These are phyloP conservation scores for Parathielavia appendiculata DNA, from an alignment of 495 filamentous ascomycete genomes.

Conservation along the genomic window DNA sequence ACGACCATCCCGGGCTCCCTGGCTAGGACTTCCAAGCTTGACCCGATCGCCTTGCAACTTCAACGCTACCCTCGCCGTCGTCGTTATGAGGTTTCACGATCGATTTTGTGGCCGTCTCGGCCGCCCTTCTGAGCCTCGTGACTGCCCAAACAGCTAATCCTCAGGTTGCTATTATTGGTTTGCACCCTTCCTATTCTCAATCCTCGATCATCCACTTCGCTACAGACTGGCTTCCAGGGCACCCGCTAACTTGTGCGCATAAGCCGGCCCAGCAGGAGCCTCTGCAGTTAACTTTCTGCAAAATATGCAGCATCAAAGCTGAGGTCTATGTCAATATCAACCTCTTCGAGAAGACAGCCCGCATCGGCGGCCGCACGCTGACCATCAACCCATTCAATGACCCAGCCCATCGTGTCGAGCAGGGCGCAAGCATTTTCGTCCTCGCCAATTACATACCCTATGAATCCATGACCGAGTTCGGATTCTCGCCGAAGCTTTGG, in stretches of 20 bases:
- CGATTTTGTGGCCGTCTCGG: neutral
- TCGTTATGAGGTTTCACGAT: constrained; percentile 7
- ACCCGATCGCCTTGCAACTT: neutral
- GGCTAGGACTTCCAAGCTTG: neutral
- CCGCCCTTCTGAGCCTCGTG: constrained; percentile 1
- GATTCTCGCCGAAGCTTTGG: constrained; percentile 46
- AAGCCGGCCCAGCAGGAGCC: constrained; percentile 84
- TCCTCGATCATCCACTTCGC: neutral
- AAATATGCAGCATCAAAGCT: constrained; percentile 55
- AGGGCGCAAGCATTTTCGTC: constrained; percentile 92
- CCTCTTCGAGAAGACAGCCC: constrained; percentile 74
- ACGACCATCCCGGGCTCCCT: neutral
- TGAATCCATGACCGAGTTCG: constrained; percentile 67
- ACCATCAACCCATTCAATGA: constrained; percentile 79
- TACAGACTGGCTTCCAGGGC: too few relatives aligned
- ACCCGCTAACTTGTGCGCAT: constrained; percentile 40
- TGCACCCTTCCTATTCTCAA: constrained; percentile 10
- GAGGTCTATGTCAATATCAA: constrained; percentile 65
- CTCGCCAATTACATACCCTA: constrained; percentile 77
- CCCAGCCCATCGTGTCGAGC: constrained; percentile 66
- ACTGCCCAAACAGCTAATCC: constrained; percentile 16
- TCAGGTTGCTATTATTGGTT: constrained; percentile 45
- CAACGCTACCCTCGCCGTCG: neutral
- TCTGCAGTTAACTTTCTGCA: constrained; percentile 79
- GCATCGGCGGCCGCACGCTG: constrained; percentile 82